Percentiles rank a stretch among this genome's conserved stretches.
phyloP scores from a whole-genome alignment of 2,329 filamentous ascomycete species.

The Calonectria fujianensis region DNA sequence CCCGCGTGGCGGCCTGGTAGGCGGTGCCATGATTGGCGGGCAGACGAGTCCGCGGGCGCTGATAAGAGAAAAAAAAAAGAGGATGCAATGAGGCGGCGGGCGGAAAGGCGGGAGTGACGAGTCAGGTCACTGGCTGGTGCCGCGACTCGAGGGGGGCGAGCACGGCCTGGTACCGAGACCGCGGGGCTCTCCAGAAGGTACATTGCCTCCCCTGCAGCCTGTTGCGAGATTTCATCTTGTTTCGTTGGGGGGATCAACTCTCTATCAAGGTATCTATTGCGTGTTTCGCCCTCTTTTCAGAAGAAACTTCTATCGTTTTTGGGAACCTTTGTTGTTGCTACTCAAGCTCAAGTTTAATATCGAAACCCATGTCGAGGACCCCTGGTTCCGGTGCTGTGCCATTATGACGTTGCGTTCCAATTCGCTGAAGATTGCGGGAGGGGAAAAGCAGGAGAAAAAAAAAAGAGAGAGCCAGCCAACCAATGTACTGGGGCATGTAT shows the following conservation, averaged over 20 bases:
- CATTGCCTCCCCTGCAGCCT: not conserved
- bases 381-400: slow-evolving; percentile 1
- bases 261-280: not conserved
- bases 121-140: slow-evolving; percentile 16
- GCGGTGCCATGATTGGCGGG: slow-evolving; percentile 45
- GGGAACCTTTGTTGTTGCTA: slow-evolving; percentile 17
- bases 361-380: slow-evolving; percentile 19
- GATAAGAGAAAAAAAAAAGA: slow-evolving; percentile 43
- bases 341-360: slow-evolving; percentile 21
- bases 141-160: slow-evolving; percentile 23
- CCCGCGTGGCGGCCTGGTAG: slow-evolving; percentile 44
- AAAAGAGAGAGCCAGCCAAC: not conserved
- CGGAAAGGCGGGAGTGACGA: slow-evolving; percentile 20
- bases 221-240: slow-evolving; percentile 10
- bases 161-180: slow-evolving; percentile 14
- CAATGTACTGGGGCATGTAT: slow-evolving; percentile 9
- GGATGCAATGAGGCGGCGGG: slow-evolving; percentile 31
- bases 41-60: slow-evolving; percentile 46
- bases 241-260: slow-evolving; percentile 1
- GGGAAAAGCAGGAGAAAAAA: not conserved
- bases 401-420: slow-evolving; percentile 17
- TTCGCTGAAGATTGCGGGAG: slow-evolving; percentile 13
- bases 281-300: not conserved
- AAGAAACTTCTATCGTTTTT: not conserved
- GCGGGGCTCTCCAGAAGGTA: slow-evolving; percentile 7